phyloP scores from a whole-genome alignment of 805 yeast genomes.

The Candida suzukii region DNA sequence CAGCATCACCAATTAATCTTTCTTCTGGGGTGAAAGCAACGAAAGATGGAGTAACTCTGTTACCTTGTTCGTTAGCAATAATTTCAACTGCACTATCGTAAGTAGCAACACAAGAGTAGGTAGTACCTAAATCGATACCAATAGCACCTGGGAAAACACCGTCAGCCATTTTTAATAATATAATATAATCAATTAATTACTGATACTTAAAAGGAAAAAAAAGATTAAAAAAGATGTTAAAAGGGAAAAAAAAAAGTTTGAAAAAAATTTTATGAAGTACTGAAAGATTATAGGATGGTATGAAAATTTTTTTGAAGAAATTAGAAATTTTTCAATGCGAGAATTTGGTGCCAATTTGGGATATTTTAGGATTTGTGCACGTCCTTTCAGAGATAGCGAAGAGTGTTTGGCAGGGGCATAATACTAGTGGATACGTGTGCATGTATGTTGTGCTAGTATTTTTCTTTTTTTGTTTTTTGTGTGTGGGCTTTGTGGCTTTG shows the following conservation, averaged over 20 bases:
- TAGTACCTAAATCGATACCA: conserved; percentile 95
- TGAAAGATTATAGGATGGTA: conserved; percentile 6
- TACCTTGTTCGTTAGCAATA: conserved; percentile 80
- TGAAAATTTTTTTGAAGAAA: conserved; percentile 3
- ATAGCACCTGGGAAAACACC: conserved; percentile 99
- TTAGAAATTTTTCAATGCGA: background rate
- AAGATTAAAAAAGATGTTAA: background rate
- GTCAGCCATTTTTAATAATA: conserved; percentile 65
- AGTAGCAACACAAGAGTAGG: conserved; percentile 73
- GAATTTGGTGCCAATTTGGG: background rate
- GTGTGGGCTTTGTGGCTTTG: too few species aligned
- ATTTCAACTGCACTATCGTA: conserved; percentile 72
- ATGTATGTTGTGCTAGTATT: too few species aligned
- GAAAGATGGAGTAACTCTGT: conserved; percentile 78
- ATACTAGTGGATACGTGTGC: too few species aligned
- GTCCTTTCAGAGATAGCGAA: too few species aligned
- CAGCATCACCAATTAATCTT: conserved; percentile 78
- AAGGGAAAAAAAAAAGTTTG: background rate
- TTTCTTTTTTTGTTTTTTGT: too few species aligned
- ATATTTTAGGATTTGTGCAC: too few species aligned
- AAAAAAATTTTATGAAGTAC: conserved; percentile 15
- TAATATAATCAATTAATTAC: background rate
- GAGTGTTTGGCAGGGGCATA: too few species aligned
- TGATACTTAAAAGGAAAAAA: background rate
- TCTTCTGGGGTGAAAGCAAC: conserved; percentile 75